Conservation (phyloP, 139 green algal genomes). For the Deuterostichococcus epilithicus region DNA sequence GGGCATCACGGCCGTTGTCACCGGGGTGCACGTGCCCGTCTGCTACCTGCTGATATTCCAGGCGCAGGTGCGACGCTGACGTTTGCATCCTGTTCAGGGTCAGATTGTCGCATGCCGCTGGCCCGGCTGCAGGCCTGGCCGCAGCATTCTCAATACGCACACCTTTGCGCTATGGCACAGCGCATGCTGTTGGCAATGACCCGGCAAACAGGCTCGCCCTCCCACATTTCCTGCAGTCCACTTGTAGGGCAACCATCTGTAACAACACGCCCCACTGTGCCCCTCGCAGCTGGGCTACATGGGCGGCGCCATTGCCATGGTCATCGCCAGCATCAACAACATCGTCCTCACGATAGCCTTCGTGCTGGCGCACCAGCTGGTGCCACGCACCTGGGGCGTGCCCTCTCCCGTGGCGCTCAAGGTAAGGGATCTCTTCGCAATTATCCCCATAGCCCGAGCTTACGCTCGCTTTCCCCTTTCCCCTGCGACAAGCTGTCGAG, state of each 20-base stretch:
- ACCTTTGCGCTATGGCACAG: too few species aligned
- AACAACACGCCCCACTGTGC: neutral
- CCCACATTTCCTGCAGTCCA: too few species aligned
- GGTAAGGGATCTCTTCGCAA: neutral
- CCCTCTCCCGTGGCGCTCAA: constrained; percentile 11
- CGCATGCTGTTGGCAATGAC: too few species aligned
- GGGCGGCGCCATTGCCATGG: constrained; percentile 25
- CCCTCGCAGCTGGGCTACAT: constrained; percentile 24
- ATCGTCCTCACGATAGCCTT: constrained; percentile 22
- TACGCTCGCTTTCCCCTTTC: too few species aligned
- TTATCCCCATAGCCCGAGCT: too few species aligned
- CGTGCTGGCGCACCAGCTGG: constrained; percentile 23
- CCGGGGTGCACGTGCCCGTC: constrained; percentile 35
- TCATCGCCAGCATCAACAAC: constrained; percentile 20
- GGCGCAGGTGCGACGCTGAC: neutral
- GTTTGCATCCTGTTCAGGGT: too few species aligned
- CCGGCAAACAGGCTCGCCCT: too few species aligned
- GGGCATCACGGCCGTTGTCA: constrained; percentile 23
- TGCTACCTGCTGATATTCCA: constrained; percentile 30
- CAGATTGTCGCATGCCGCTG: too few species aligned
- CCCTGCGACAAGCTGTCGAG: too few species aligned
- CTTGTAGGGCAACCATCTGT: too few species aligned
- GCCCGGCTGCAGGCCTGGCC: too few species aligned
- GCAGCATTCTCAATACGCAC: too few species aligned
- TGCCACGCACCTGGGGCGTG: constrained; percentile 21